phyloP scores from a whole-genome alignment of 257 asterid genomes.

The Jaltomata sinuosa region DNA sequence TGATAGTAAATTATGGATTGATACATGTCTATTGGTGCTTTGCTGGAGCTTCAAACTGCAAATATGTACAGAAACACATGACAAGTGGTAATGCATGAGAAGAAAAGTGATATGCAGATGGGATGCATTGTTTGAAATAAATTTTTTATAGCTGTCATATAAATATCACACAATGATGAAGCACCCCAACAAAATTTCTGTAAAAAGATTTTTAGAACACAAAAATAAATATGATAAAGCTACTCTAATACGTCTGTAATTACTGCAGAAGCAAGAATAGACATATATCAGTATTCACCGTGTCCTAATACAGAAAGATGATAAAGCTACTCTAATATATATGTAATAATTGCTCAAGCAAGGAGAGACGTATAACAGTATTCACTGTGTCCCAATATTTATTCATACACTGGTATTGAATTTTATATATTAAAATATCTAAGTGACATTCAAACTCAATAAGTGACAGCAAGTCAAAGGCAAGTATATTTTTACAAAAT shows the following conservation, averaged over 20 bases:
- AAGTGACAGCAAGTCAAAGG: no score
- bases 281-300: neutral
- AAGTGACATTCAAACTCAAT: no score
- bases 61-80: neutral
- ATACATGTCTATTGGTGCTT: neutral
- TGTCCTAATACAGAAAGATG: neutral
- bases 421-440: no score
- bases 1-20: neutral
- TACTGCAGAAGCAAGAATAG: neutral
- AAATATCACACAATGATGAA: neutral
- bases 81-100: neutral
- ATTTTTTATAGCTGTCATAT: neutral
- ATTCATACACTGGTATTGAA: no score
- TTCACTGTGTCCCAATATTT: no score
- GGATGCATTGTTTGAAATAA: neutral
- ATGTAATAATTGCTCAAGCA: no score
- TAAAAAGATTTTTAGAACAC: neutral
- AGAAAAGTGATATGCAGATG: neutral
- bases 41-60: neutral
- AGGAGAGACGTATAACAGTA: no score
- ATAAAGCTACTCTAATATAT: no score
- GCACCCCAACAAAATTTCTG: neutral
- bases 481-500: no score
- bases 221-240: neutral
- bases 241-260: neutral